Percentiles rank a stretch among this genome's conserved stretches.
These are phyloP conservation scores for Chlamydomonas asymmetrica DNA, from an alignment of 139 green algal genomes.

Conservation along the genomic window DNA sequence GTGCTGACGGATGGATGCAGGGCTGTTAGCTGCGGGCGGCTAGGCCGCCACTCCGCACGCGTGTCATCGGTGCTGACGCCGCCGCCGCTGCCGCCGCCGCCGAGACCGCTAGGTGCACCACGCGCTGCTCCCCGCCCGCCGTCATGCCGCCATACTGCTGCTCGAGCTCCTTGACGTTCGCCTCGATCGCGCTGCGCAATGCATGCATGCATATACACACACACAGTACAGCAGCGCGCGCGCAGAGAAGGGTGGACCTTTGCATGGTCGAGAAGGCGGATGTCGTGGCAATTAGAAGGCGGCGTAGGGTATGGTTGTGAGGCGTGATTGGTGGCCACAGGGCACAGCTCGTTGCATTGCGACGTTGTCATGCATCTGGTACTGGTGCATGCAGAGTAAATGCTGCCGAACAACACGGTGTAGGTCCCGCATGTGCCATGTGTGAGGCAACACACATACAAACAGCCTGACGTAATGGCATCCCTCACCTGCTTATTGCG, in stretches of 20 bases:
- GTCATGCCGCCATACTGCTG: neutral
- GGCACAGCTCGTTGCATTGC: neutral
- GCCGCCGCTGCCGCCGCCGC: no score
- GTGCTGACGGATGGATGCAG: no score
- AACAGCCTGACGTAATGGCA: neutral
- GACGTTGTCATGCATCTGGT: neutral
- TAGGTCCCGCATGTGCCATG: no score
- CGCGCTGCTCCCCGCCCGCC: no score
- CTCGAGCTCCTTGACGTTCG: constrained; percentile 1
- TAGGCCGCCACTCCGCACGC: no score
- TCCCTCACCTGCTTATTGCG: constrained; percentile 30
- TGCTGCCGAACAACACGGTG: neutral
- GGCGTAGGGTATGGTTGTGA: neutral
- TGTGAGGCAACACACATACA: neutral
- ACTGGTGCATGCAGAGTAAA: neutral
- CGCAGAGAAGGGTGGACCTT: no score
- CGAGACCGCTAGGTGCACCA: neutral
- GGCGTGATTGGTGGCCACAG: neutral
- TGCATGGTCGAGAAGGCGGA: neutral
- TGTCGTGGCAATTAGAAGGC: neutral
- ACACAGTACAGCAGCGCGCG: no score
- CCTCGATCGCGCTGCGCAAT: neutral
- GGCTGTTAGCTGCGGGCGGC: no score
- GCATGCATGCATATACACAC: no score
- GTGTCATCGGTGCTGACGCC: neutral